Evolutionary conservation across 1,139 yeast genomes (phyloP).

Genomic region (Candida tunisiensis): DNA sequence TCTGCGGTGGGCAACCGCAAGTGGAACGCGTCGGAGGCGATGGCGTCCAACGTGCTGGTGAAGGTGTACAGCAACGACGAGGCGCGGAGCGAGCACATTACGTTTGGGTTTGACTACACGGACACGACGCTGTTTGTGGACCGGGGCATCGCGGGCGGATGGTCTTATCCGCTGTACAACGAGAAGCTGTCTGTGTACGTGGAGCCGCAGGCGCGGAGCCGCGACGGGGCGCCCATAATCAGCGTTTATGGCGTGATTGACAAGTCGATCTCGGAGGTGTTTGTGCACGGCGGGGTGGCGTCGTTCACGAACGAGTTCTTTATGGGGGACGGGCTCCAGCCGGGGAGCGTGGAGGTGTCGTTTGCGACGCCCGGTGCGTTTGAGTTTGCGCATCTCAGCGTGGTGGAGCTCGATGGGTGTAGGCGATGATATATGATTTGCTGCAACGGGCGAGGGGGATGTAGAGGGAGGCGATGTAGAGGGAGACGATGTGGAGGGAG

Average conservation of each 20-base stretch:
- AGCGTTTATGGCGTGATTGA: conserved; percentile 16
- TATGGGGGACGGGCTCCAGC: conserved; percentile 2
- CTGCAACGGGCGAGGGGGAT: too few species aligned
- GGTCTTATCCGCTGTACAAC: conserved; percentile 10
- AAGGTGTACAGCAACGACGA: too few species aligned
- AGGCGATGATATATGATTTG: too few species aligned
- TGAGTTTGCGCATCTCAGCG: too few species aligned
- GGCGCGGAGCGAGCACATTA: too few species aligned
- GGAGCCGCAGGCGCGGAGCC: conserved; percentile 4
- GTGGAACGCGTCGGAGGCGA: too few species aligned
- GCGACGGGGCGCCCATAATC: too few species aligned
- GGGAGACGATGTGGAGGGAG: too few species aligned
- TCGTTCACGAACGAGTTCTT: conserved; percentile 13
- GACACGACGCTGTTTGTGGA: conserved; percentile 1
- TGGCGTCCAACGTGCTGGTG: too few species aligned
- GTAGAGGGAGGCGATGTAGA: too few species aligned
- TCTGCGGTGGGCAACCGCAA: too few species aligned
- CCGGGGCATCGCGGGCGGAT: conserved; percentile 4
- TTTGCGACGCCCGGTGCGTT: background rate
- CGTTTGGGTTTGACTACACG: background rate
- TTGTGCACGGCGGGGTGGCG: conserved; percentile 12
- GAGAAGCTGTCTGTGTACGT: conserved; percentile 7
- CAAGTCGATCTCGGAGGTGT: conserved; percentile 15
- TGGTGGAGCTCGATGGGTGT: too few species aligned
- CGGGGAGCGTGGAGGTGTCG: conserved; percentile 1